phyloP scores from a whole-genome alignment of 441 rosid genomes.

The Corymbia calophylla region DNA sequence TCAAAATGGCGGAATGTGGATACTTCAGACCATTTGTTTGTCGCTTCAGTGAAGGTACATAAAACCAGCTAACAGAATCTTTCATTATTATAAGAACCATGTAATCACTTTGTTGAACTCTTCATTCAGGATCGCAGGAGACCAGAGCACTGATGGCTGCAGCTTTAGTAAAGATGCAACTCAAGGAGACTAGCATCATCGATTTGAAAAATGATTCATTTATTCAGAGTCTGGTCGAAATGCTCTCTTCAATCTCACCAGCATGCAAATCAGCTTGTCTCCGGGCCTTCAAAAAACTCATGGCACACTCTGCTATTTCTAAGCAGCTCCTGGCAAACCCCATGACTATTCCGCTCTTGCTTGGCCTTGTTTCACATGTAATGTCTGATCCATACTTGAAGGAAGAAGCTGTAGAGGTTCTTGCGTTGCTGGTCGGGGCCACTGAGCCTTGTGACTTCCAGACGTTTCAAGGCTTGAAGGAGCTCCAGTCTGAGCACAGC shows the following conservation, averaged over 20 bases:
- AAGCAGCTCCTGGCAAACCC: constrained; percentile 26
- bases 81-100: background rate
- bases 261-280: constrained; percentile 31
- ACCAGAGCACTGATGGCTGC: constrained; percentile 40
- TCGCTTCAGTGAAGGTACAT: constrained; percentile 38
- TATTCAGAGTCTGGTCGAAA: constrained; percentile 25
- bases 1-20: constrained; percentile 46
- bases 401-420: constrained; percentile 39
- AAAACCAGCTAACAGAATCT: background rate
- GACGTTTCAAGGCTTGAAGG: constrained; percentile 30
- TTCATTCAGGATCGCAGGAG: constrained; percentile 28
- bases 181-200: constrained; percentile 19
- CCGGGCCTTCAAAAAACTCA: constrained; percentile 36
- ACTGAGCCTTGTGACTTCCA: constrained; percentile 22
- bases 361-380: constrained; percentile 22
- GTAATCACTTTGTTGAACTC: background rate
- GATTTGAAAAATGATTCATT: constrained; percentile 33
- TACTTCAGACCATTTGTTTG: constrained; percentile 28
- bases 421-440: constrained; percentile 26
- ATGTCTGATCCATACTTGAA: constrained; percentile 25
- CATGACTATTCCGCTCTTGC: constrained; percentile 26
- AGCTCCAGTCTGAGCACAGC: constrained; percentile 40
- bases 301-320: constrained; percentile 22
- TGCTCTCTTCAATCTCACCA: constrained; percentile 37
- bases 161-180: constrained; percentile 32